A percentile compares a stretch with the other conserved stretches of the same genome.
phyloP scores from a whole-genome alignment of 805 yeast genomes.

The Monosporozyma servazzii region DNA sequence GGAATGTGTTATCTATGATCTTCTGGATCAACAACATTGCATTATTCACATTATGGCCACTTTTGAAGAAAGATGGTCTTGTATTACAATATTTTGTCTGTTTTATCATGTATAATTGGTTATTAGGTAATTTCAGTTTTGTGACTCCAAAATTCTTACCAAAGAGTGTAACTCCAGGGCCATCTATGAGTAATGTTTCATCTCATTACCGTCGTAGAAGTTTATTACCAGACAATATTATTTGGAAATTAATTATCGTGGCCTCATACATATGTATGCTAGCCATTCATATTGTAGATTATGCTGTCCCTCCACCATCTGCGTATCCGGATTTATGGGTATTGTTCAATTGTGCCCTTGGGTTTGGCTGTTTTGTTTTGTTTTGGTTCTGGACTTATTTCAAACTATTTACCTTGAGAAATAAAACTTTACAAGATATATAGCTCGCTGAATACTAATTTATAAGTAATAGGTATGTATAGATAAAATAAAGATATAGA shows the following conservation, averaged over 20 bases:
- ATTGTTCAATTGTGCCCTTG: constrained; percentile 58
- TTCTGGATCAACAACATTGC: constrained; percentile 85
- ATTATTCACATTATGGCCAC: constrained; percentile 80
- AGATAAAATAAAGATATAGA: neutral
- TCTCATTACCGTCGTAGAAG: constrained; percentile 31
- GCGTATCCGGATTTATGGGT: constrained; percentile 81
- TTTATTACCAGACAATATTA: constrained; percentile 39
- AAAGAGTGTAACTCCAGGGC: constrained; percentile 36
- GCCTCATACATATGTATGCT: constrained; percentile 45
- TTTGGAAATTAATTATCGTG: constrained; percentile 44
- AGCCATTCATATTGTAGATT: constrained; percentile 47
- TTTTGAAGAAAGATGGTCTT: constrained; percentile 67
- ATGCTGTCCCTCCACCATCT: constrained; percentile 41
- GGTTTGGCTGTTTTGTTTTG: constrained; percentile 63
- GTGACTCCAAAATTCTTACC: constrained; percentile 39
- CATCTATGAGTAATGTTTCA: constrained; percentile 31
- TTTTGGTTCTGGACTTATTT: constrained; percentile 80
- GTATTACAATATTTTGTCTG: constrained; percentile 60
- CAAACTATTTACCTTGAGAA: constrained; percentile 35
- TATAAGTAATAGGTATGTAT: neutral
- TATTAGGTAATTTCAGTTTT: constrained; percentile 56
- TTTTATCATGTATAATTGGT: constrained; percentile 64
- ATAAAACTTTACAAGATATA: constrained; percentile 19
- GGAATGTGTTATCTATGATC: constrained; percentile 58
- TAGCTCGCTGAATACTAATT: constrained; percentile 2